Conservation (phyloP, 2,329 filamentous ascomycete genomes). For the Aspergillus bombycis region DNA sequence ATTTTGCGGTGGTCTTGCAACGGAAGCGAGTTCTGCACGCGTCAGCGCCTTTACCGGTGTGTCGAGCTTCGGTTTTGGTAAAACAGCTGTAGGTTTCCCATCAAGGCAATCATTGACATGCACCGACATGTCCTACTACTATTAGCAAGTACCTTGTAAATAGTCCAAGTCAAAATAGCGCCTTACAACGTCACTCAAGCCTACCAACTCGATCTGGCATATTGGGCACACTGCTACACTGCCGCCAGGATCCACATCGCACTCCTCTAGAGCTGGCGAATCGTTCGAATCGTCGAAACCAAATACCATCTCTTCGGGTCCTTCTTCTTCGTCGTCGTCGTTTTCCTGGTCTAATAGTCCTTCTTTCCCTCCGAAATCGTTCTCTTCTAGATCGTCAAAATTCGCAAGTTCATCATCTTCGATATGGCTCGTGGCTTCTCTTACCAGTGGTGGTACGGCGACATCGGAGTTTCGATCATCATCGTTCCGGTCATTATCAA, state of each 20-base stretch:
- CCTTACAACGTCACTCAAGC: conserved; percentile 53
- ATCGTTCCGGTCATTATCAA: conserved; percentile 11
- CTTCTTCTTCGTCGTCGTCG: conserved; percentile 39
- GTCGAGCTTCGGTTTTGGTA: conserved; percentile 21
- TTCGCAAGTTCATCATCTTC: conserved; percentile 54
- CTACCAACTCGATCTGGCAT: conserved; percentile 67
- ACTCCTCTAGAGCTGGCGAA: conserved; percentile 18
- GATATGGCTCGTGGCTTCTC: conserved; percentile 51
- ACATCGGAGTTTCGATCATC: conserved; percentile 24
- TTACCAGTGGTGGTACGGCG: conserved; percentile 49
- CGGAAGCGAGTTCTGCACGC: conserved; percentile 67
- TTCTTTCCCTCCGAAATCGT: conserved; percentile 63
- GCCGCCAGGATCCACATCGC: conserved; percentile 19
- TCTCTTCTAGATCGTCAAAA: conserved; percentile 65
- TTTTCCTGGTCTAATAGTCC: conserved; percentile 62
- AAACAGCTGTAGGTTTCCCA: conserved; percentile 69
- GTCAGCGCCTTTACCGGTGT: conserved; percentile 41
- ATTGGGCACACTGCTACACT: conserved; percentile 68
- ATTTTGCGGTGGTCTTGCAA: conserved; percentile 77
- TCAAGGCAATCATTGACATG: conserved; percentile 96
- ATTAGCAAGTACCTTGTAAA: neutral
- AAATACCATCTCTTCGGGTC: conserved; percentile 28
- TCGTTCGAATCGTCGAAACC: conserved; percentile 31
- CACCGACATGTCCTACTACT: conserved; percentile 67
- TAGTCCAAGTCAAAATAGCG: neutral